A percentile compares a stretch with the other conserved stretches of the same genome.
Evolutionary conservation across 768 basidiomycete genomes (phyloP).

Genomic region (Podaxis rugospora): DNA sequence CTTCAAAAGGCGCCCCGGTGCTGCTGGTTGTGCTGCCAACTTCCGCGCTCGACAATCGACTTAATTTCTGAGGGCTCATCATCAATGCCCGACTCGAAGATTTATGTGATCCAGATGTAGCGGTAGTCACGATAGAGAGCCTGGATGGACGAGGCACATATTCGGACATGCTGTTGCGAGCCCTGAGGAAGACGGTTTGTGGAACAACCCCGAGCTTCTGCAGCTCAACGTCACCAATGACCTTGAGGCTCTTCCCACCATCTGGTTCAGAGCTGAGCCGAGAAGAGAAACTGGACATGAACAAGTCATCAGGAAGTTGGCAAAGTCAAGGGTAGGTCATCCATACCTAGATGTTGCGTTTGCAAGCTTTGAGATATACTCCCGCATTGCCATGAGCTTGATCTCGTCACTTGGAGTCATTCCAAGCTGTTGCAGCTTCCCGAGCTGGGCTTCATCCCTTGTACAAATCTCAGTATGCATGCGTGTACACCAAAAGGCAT

Average conservation of each 20-base stretch:
- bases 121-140: constrained; percentile 27
- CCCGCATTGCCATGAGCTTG: constrained; percentile 84
- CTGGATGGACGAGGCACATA: constrained; percentile 27
- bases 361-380: constrained; percentile 83
- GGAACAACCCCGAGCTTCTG: constrained; percentile 88
- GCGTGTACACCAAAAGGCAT: background rate
- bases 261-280: constrained; percentile 62
- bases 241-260: constrained; percentile 57
- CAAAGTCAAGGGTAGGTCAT: background rate
- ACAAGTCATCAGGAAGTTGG: background rate
- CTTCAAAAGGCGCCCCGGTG: constrained; percentile 65
- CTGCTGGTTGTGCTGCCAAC: constrained; percentile 20
- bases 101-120: constrained; percentile 7
- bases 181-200: constrained; percentile 83
- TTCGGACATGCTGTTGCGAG: constrained; percentile 37
- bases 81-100: constrained; percentile 33
- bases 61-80: constrained; percentile 45
- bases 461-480: constrained; percentile 1
- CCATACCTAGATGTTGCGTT: constrained; percentile 70
- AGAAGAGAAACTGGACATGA: constrained; percentile 52
- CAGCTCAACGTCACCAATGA: constrained; percentile 67
- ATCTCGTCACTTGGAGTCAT: constrained; percentile 79
- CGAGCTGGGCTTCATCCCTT: constrained; percentile 75
- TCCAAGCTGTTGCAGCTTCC: constrained; percentile 81
- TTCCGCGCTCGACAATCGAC: constrained; percentile 46